These are phyloP conservation scores for Centella asiatica DNA, from an alignment of 129 eudicot species.

Conservation along the genomic window DNA sequence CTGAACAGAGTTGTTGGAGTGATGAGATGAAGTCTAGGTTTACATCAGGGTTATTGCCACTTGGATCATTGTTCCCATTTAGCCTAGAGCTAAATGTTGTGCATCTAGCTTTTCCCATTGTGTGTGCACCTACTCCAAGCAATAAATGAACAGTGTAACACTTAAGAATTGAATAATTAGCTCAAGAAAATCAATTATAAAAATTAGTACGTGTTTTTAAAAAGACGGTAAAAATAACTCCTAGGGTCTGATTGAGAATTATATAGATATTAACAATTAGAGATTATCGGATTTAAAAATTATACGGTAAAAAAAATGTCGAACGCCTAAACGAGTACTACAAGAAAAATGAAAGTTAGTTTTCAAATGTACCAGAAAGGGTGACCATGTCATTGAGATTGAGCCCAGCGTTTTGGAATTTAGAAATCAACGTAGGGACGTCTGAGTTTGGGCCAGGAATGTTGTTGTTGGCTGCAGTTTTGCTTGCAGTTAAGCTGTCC, in stretches of 20 bases:
- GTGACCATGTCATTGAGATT: constrained; percentile 52
- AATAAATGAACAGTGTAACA: neutral
- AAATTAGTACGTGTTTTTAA: no score
- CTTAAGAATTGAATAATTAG: no score
- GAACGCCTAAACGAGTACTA: no score
- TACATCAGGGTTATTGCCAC: constrained; percentile 22
- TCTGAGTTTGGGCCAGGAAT: constrained; percentile 47
- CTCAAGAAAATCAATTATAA: no score
- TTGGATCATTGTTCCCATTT: constrained; percentile 19
- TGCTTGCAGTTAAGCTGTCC: constrained; percentile 53
- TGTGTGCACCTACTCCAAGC: constrained; percentile 51
- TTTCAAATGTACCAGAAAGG: constrained; percentile 41
- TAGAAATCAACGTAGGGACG: constrained; percentile 31
- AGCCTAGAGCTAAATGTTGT: constrained; percentile 42
- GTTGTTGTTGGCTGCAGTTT: constrained; percentile 48
- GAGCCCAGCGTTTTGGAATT: constrained; percentile 50
- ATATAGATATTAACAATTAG: no score
- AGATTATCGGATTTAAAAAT: no score
- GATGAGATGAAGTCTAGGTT: constrained; percentile 35
- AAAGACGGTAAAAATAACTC: no score
- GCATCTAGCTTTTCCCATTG: constrained; percentile 71
- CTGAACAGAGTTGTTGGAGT: constrained; percentile 45
- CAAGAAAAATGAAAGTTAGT: no score
- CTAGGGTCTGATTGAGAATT: no score
- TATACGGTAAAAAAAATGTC: no score